A percentile compares a stretch with the other conserved stretches of the same genome.
Conservation (phyloP, 164 flowering plant species). For the Hamamelis virginiana region DNA sequence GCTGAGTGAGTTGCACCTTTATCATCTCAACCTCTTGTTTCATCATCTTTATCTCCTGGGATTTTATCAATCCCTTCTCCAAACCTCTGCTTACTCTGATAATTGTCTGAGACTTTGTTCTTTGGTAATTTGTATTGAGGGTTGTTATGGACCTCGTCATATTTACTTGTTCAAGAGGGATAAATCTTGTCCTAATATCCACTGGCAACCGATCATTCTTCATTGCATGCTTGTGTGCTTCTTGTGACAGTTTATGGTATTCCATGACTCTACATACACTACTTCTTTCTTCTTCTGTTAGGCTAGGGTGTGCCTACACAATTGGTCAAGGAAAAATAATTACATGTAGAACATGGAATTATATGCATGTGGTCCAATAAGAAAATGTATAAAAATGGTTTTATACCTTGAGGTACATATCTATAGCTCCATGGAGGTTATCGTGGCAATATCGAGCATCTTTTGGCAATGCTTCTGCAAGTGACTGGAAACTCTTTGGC, state of each 20-base stretch:
- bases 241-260: constrained; percentile 36
- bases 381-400: background rate
- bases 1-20: constrained; percentile 30
- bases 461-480: constrained; percentile 47
- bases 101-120: constrained; percentile 28
- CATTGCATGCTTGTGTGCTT: constrained; percentile 37
- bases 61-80: constrained; percentile 14
- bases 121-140: constrained; percentile 17
- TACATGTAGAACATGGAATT: background rate
- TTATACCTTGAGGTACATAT: constrained; percentile 58
- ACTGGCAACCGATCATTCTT: constrained; percentile 38
- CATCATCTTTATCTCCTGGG: constrained; percentile 32
- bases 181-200: constrained; percentile 16
- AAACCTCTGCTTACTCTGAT: constrained; percentile 14
- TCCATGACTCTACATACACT: constrained; percentile 35
- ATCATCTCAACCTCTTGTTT: constrained; percentile 41
- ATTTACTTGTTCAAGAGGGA: constrained; percentile 42
- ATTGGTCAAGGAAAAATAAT: background rate
- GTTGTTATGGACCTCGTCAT: constrained; percentile 28
- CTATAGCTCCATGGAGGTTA: constrained; percentile 51
- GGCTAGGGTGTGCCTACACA: constrained; percentile 43
- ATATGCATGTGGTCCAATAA: background rate
- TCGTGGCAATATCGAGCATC: constrained; percentile 38
- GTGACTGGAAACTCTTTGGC: constrained; percentile 25
- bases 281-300: constrained; percentile 43